Conservation (phyloP, 768 basidiomycete species). For the Naganishia randhawae region DNA sequence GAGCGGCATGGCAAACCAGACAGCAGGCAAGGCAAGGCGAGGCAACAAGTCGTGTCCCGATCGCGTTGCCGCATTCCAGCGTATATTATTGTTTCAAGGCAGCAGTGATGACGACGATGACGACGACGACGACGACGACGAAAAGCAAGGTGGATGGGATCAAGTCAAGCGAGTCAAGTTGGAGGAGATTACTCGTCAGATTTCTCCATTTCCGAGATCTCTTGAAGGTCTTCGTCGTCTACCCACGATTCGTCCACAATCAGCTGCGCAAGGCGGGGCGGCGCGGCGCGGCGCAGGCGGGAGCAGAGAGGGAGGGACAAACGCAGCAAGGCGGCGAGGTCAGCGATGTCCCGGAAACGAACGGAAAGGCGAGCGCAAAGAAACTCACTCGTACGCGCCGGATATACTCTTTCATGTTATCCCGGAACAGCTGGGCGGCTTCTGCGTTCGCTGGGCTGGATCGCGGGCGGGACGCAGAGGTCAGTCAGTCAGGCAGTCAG, state of each 20-base stretch:
- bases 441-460: slow-evolving; percentile 92
- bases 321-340: neutral
- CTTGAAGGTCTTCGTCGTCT: slow-evolving; percentile 54
- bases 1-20: too few species aligned
- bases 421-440: slow-evolving; percentile 90
- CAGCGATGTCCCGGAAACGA: neutral
- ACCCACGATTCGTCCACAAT: slow-evolving; percentile 96
- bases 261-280: slow-evolving; percentile 44
- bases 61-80: too few species aligned
- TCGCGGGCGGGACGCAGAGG: neutral
- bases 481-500: neutral
- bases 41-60: too few species aligned
- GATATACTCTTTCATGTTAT: slow-evolving; percentile 98
- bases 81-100: too few species aligned
- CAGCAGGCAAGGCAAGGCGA: too few species aligned
- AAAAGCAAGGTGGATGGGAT: too few species aligned
- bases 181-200: slow-evolving; percentile 6
- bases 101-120: neutral
- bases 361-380: too few species aligned
- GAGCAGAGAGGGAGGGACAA: slow-evolving; percentile 11
- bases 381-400: slow-evolving; percentile 70
- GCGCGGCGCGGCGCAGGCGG: neutral
- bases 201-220: slow-evolving; percentile 28
- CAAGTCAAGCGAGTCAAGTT: neutral
- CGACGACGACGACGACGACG: neutral